These are phyloP conservation scores for Fermentozyma sake DNA, from an alignment of 1,139 yeast genomes.

Conservation along the genomic window DNA sequence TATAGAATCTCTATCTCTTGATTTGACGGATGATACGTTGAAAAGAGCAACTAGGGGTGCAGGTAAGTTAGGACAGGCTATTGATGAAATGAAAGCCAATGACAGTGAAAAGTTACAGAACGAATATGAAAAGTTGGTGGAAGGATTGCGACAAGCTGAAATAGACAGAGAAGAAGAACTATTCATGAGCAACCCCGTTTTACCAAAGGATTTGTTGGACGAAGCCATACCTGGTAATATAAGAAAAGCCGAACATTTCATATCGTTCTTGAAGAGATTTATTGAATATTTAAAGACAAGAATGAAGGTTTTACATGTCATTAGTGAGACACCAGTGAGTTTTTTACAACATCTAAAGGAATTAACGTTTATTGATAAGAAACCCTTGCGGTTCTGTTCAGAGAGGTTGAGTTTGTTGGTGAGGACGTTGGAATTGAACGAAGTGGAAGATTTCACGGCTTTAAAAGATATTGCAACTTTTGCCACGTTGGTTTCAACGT, in stretches of 20 bases:
- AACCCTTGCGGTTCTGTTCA: conserved; percentile 87
- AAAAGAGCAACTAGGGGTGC: conserved; percentile 65
- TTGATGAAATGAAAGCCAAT: conserved; percentile 75
- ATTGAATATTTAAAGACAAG: conserved; percentile 93
- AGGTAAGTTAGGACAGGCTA: conserved; percentile 63
- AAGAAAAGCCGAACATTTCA: conserved; percentile 93
- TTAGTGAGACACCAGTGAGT: conserved; percentile 92
- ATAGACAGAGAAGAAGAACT: conserved; percentile 70
- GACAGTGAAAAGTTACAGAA: conserved; percentile 82
- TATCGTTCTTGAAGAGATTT: conserved; percentile 85
- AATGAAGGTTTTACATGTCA: conserved; percentile 95
- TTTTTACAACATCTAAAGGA: conserved; percentile 91
- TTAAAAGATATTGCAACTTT: conserved; percentile 93
- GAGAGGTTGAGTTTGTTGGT: conserved; percentile 86
- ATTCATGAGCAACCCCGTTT: conserved; percentile 82
- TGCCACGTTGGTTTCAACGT: conserved; percentile 93
- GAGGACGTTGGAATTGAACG: conserved; percentile 79
- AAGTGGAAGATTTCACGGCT: conserved; percentile 89
- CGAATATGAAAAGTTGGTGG: conserved; percentile 88
- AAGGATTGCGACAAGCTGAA: conserved; percentile 80
- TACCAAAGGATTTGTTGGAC: conserved; percentile 77
- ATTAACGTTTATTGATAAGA: conserved; percentile 83
- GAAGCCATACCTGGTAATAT: conserved; percentile 98
- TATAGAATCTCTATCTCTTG: conserved; percentile 89
- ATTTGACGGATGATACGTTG: conserved; percentile 48